phyloP scores from a whole-genome alignment of 2,329 filamentous ascomycete species.

The Knoxdaviesia capensis region DNA sequence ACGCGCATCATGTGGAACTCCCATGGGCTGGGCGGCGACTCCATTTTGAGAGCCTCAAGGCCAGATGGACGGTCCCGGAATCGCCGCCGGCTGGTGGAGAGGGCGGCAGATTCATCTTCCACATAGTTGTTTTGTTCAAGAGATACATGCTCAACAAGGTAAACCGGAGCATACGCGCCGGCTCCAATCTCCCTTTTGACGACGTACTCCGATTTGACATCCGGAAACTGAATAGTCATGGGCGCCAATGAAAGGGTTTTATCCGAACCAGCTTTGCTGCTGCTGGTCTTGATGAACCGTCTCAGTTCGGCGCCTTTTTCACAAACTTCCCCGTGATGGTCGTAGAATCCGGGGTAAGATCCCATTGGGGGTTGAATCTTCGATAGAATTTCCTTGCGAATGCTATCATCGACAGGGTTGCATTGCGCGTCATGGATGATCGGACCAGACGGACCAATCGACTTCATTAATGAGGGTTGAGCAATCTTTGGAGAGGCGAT shows the following conservation, averaged over 20 bases:
- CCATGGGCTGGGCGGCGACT: constrained; percentile 74
- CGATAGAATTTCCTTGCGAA: constrained; percentile 56
- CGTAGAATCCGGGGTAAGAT: constrained; percentile 62
- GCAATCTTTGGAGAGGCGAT: constrained; percentile 15
- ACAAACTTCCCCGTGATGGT: constrained; percentile 42
- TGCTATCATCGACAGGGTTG: constrained; percentile 66
- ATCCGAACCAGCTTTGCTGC: too few species aligned
- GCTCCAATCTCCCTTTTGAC: constrained; percentile 74
- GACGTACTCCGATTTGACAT: constrained; percentile 47
- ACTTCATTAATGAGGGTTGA: constrained; percentile 15
- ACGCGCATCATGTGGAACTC: constrained; percentile 92
- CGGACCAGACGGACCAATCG: constrained; percentile 36
- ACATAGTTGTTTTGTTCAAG: constrained; percentile 23
- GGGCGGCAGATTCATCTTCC: constrained; percentile 21
- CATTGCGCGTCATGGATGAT: constrained; percentile 70
- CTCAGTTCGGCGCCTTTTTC: constrained; percentile 58
- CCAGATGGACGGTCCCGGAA: constrained; percentile 32
- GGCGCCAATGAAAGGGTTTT: too few species aligned
- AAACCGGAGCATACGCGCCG: constrained; percentile 89
- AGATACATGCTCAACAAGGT: constrained; percentile 60
- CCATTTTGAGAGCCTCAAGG: constrained; percentile 86
- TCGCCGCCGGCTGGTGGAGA: constrained; percentile 40
- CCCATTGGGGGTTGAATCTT: constrained; percentile 53
- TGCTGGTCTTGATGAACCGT: constrained; percentile 48
- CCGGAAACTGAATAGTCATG: constrained; percentile 22